These are phyloP conservation scores for Balansia obtecta DNA, from an alignment of 2,329 filamentous ascomycete genomes.

Conservation along the genomic window DNA sequence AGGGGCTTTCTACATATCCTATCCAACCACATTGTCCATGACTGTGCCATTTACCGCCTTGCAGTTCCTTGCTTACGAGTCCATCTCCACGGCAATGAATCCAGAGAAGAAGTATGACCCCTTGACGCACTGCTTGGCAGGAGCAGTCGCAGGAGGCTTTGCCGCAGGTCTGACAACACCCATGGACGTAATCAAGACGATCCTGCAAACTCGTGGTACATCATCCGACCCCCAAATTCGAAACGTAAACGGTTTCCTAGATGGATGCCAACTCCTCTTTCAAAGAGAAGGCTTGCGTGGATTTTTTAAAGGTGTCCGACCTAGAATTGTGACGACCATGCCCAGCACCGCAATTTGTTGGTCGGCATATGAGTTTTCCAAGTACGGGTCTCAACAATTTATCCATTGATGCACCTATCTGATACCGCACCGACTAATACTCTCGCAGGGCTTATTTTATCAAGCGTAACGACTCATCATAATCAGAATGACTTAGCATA, in stretches of 20 bases:
- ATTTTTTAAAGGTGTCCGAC: conserved; percentile 88
- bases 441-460: conserved; percentile 45
- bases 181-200: conserved; percentile 95
- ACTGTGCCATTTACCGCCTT: conserved; percentile 95
- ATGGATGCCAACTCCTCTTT: conserved; percentile 72
- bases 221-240: conserved; percentile 70
- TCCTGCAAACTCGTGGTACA: conserved; percentile 84
- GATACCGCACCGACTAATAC: neutral
- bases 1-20: conserved; percentile 92
- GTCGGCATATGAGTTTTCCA: conserved; percentile 62
- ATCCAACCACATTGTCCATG: conserved; percentile 96
- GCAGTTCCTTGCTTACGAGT: conserved; percentile 96
- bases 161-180: conserved; percentile 91
- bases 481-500: conserved; percentile 8
- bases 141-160: conserved; percentile 83
- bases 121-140: conserved; percentile 83
- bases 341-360: conserved; percentile 99
- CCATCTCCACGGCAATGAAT: conserved; percentile 88
- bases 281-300: conserved; percentile 71
- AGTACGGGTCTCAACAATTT: conserved; percentile 32
- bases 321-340: conserved; percentile 90
- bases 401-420: conserved; percentile 63
- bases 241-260: conserved; percentile 68
- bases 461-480: conserved; percentile 33
- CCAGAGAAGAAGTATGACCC: conserved; percentile 79